Base-by-base conservation (phyloP, 129 eudicot genomes). In the Apium graveolens region DNA sequence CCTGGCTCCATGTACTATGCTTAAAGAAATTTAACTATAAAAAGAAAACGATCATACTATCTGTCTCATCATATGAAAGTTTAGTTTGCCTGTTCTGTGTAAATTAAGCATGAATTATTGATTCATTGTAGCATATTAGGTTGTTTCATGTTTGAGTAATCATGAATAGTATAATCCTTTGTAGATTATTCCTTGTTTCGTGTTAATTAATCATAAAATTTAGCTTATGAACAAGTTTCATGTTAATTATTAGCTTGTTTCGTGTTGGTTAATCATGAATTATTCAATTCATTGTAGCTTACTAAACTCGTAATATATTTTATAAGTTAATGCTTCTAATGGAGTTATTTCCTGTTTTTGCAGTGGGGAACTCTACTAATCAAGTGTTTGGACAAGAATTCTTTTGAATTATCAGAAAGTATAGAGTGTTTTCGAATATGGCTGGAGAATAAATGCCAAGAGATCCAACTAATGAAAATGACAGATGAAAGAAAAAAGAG, bases 381-480 rank as follows among this genome's bases (percentile, higher is more conserved):
- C 20, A 62, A 77, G 39, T 77, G 80, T 26, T 77, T 77, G 73
- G 80, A 63, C 80, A 60, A 57, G 27, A 77, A 77, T 77, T 43
- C 57, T 66, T 32, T 71, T 72, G 55, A 79, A 70, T 71, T 79
- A 46, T 79, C 60, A 14, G 24, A 66, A 55, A 26, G 70, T 57
- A 31, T 57, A n/a, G 71, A 37, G 80, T 57, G 53, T 69, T 62
- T 37, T n/a, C 10, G 49, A 62, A 21, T 63, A 34, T 27, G 73
- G 69, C 60, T 60, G 48, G 43, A 26, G 72, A 57, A 57, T 39
- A 78, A 63, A 78, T 24, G 80, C 60, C 80, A 39, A 78, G 44
- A 62, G 70, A 62, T 78, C 55, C 74, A 78, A 78, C 80, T 78
- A 78, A 78, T 42, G 80, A 63, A 34, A 63, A 69, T n/a, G 80